These are phyloP conservation scores for Malus hybrid DNA, from an alignment of 331 rosid genomes.

Conservation along the genomic window DNA sequence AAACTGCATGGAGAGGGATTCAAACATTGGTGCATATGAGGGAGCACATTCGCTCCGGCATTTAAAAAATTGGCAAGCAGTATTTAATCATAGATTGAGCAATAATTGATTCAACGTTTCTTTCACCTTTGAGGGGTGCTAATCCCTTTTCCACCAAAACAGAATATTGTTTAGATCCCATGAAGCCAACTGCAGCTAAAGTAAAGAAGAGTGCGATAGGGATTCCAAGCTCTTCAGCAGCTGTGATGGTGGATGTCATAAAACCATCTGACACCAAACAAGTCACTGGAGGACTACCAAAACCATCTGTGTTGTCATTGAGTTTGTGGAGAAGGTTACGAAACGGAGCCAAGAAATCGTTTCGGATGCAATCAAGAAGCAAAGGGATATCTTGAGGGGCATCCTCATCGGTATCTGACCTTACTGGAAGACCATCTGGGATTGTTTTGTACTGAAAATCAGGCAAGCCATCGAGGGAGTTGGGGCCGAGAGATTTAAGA, in stretches of 20 bases:
- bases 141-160: conserved; percentile 4
- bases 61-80: background rate
- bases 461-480: background rate
- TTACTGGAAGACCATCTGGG: conserved; percentile 4
- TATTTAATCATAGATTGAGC: background rate
- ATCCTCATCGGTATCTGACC: background rate
- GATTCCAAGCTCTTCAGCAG: conserved; percentile 11
- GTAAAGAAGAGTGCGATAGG: conserved; percentile 5
- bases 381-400: background rate
- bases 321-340: background rate
- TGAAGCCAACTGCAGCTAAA: background rate
- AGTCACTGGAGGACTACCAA: background rate
- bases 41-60: too few species aligned
- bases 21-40: too few species aligned
- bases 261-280: conserved; percentile 13
- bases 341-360: background rate
- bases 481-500: background rate
- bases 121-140: conserved; percentile 12
- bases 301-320: background rate
- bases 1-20: too few species aligned
- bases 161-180: conserved; percentile 1
- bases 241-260: conserved; percentile 2
- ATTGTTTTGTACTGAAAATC: background rate
- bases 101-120: background rate
- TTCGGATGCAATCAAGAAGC: background rate